These are phyloP conservation scores for Phylloporus rhodoxanthus DNA, from an alignment of 768 basidiomycete species.

Conservation along the genomic window DNA sequence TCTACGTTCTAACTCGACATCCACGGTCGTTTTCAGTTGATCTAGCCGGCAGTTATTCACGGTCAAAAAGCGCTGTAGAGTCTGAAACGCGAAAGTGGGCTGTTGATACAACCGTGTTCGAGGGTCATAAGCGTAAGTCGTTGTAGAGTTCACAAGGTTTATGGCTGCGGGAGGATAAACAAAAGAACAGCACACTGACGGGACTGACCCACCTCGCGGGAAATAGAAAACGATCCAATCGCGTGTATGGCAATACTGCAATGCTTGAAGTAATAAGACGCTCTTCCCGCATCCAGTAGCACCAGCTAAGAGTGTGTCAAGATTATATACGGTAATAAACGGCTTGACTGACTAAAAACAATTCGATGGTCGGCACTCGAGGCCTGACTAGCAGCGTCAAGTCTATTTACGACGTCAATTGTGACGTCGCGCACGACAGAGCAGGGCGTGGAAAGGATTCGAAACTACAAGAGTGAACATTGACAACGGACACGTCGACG, in stretches of 20 bases:
- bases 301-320: constrained; percentile 47
- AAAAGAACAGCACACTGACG: not conserved
- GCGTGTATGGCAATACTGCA: constrained; percentile 56
- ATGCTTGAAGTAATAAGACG: constrained; percentile 68
- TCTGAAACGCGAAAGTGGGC: constrained; percentile 55
- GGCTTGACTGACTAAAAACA: constrained; percentile 54
- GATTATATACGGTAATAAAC: not conserved
- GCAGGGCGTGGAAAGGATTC: constrained; percentile 62
- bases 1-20: constrained; percentile 43
- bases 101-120: constrained; percentile 76
- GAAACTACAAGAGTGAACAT: constrained; percentile 41
- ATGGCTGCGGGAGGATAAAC: constrained; percentile 33
- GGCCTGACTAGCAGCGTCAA: constrained; percentile 45
- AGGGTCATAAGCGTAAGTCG: constrained; percentile 66
- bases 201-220: constrained; percentile 54
- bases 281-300: constrained; percentile 77
- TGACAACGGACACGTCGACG: not conserved
- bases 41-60: constrained; percentile 50
- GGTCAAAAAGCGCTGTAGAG: constrained; percentile 53
- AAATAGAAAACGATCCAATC: constrained; percentile 84
- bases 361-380: constrained; percentile 51
- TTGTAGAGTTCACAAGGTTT: constrained; percentile 68
- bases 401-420: constrained; percentile 42
- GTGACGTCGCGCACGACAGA: constrained; percentile 71
- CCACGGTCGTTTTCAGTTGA: constrained; percentile 36